phyloP scores from a whole-genome alignment of 768 basidiomycete genomes.

The Cubamyces lactineus region DNA sequence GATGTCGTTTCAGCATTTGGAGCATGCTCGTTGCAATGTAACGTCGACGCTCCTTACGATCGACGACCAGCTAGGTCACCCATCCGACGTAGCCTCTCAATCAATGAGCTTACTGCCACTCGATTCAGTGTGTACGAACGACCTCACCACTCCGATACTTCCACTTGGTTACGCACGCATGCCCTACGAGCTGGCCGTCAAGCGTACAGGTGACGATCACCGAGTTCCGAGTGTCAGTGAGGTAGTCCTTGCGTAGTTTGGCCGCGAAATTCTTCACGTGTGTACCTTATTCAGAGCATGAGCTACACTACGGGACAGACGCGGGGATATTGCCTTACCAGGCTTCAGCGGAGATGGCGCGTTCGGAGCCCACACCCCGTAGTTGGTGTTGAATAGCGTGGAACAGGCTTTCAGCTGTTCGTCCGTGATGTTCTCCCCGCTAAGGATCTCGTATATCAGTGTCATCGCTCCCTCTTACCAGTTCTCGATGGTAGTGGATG shows the following conservation, averaged over 20 bases:
- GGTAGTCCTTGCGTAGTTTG: conserved; percentile 13
- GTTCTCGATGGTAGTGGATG: too few relatives aligned
- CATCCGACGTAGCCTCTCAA: conserved; percentile 34
- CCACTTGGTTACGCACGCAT: conserved; percentile 39
- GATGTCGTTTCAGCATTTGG: conserved; percentile 18
- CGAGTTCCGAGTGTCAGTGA: conserved; percentile 24
- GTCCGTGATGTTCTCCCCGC: conserved; percentile 8
- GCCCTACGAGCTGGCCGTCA: conserved; percentile 32
- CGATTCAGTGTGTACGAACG: neutral
- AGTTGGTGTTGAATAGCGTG: conserved; percentile 36
- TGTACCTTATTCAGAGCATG: neutral
- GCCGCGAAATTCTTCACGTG: conserved; percentile 15
- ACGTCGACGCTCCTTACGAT: conserved; percentile 28
- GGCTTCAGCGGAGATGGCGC: conserved; percentile 19
- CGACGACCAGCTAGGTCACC: conserved; percentile 42
- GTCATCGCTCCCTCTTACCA: too few relatives aligned
- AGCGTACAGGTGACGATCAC: conserved; percentile 27
- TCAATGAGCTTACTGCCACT: neutral
- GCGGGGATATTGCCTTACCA: conserved; percentile 5
- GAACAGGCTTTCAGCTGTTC: conserved; percentile 30
- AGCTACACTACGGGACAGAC: neutral
- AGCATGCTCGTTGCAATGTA: conserved; percentile 38
- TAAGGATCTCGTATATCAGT: neutral
- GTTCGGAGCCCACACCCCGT: conserved; percentile 35
- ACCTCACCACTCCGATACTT: conserved; percentile 29